Percentiles rank a stretch among this genome's conserved stretches.
phyloP scores from a whole-genome alignment of 208 protist species.

The Leishmania turanica region DNA sequence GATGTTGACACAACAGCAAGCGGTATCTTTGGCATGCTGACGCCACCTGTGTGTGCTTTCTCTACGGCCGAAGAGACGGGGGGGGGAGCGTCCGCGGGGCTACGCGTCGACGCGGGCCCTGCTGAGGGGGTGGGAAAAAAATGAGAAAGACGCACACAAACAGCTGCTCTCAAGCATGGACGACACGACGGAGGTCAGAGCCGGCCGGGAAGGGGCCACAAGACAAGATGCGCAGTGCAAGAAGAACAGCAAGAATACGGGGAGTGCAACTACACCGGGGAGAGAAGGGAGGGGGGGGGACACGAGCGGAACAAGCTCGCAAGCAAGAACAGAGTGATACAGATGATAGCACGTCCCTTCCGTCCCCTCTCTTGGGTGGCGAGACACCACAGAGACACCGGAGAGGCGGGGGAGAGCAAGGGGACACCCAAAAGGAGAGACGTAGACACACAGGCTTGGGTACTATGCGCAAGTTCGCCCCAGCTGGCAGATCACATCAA shows the following conservation, averaged over 20 bases:
- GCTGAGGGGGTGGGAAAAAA: not conserved
- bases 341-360: not conserved
- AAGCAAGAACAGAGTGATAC: not conserved
- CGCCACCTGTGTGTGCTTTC: not conserved
- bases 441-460: not conserved
- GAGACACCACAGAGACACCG: not conserved
- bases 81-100: not conserved
- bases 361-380: not conserved
- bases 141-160: not conserved
- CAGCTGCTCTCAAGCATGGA: not conserved
- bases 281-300: not conserved
- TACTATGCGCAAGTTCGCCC: not conserved
- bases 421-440: not conserved
- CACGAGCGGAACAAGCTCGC: slow-evolving; percentile 1
- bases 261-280: not conserved
- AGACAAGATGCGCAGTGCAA: not conserved
- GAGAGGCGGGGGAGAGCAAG: not conserved
- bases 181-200: not conserved
- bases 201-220: not conserved
- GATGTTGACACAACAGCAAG: slow-evolving; percentile 15
- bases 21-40: slow-evolving; percentile 22
- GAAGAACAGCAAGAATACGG: not conserved
- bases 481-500: not conserved
- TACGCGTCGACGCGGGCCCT: not conserved
- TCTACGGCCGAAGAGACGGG: not conserved